Percentiles rank a stretch among this genome's conserved stretches.
Conservation (phyloP, 2,329 filamentous ascomycete genomes). For the Blumeria hordei region DNA sequence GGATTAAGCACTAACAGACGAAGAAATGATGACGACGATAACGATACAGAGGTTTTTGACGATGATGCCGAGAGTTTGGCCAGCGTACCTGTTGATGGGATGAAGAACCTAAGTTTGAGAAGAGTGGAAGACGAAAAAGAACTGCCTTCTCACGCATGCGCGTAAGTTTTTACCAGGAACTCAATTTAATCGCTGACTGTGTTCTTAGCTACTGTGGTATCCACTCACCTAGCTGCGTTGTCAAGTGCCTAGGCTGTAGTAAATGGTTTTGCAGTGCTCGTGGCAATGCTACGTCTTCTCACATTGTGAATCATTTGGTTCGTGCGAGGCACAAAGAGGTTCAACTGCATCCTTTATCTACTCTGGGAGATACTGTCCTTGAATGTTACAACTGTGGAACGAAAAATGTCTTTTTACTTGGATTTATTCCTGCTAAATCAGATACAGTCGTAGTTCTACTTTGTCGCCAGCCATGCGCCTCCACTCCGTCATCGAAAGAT, state of each 20-base stretch:
- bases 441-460: slow-evolving; percentile 94
- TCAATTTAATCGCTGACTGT: slow-evolving; percentile 4
- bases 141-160: slow-evolving; percentile 83
- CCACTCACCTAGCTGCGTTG: slow-evolving; percentile 81
- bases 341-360: slow-evolving; percentile 78
- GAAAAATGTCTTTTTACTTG: slow-evolving; percentile 95
- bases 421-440: slow-evolving; percentile 95
- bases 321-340: slow-evolving; percentile 97
- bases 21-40: slow-evolving; percentile 70
- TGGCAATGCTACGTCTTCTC: slow-evolving; percentile 86
- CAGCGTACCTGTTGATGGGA: slow-evolving; percentile 56
- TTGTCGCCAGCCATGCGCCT: slow-evolving; percentile 87
- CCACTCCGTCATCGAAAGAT: slow-evolving; percentile 87
- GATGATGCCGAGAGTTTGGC: slow-evolving; percentile 51
- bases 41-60: slow-evolving; percentile 60
- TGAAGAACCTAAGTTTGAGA: slow-evolving; percentile 36
- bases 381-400: slow-evolving; percentile 99
- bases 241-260: slow-evolving; percentile 84
- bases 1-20: slow-evolving; percentile 26
- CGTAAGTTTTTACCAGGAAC: slow-evolving; percentile 32
- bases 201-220: slow-evolving; percentile 70
- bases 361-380: slow-evolving; percentile 81
- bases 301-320: slow-evolving; percentile 95
- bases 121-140: slow-evolving; percentile 66
- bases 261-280: slow-evolving; percentile 99